Evolutionary conservation across 257 asterid genomes (phyloP), one percentile per base, ranked within the genome.

Genomic region (Perilla frutescens): DNA sequence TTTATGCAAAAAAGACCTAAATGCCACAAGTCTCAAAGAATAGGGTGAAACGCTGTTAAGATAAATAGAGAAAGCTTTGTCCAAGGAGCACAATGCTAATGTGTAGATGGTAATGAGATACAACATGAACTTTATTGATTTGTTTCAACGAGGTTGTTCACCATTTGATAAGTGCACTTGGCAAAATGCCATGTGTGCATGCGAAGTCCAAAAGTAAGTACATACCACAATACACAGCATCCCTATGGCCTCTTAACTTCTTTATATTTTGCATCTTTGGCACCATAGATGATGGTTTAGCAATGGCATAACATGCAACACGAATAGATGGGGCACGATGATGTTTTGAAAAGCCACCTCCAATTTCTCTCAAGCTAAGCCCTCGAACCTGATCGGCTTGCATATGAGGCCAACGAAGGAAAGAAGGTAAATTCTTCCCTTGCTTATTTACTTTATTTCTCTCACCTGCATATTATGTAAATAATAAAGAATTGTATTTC

Each of bases 221-320:
- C 80, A 71, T 82, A 94, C 98, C 98, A 84, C 99, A 94, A 83
- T 94, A 94, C 51, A 94, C 99, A 81, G 99, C 97, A 87, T 88
- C 90, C 73, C 97, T 79, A 72, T 94, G 99, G 71, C 99, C 99
- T 77, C 99, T 87, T 31, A 91, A 73, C 77, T 83, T 91, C 87
- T 87, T 94, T 62, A 86, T 77, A 70, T 88, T 87, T 85, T 90
- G 99, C 99, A 91, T 91, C 93, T 87, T 94, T 70, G 84, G 95
- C 83, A 91, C 99, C 99, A 94, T 85, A 66, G 94, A 81, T 74
- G 99, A 91, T 40, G 99, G 97, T 86, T 94, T 94, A 62, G 97
- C 97, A 36, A 91, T 88, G 79, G 99, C 91, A 90, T 91, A 91
- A 82, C 96, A 88, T 43, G 99, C 91, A 79, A 81, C 87, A 51